A percentile compares a stretch with the other conserved stretches of the same genome.
Conservation (phyloP, 73 alveolate species). For the Symbiodinium pilosum region DNA sequence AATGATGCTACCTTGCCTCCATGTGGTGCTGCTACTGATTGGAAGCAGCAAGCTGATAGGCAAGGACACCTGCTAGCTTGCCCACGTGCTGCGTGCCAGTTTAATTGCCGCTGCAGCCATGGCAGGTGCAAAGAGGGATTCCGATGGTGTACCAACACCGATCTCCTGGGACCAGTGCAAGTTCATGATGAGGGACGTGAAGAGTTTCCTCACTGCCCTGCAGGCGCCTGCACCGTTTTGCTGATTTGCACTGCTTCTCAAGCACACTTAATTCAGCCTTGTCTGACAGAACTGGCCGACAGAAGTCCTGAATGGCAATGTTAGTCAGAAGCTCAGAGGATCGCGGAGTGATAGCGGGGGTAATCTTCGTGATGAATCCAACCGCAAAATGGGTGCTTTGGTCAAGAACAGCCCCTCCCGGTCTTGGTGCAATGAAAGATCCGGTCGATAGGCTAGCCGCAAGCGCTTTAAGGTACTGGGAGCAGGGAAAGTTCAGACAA, state of each 20-base stretch:
- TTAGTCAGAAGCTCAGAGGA: background rate
- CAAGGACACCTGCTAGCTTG: background rate
- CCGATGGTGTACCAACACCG: background rate
- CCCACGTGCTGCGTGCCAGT: too few species aligned
- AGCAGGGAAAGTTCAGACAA: too few species aligned
- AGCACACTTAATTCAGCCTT: too few species aligned
- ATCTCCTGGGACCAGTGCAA: background rate
- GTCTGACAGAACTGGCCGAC: background rate
- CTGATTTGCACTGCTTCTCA: background rate
- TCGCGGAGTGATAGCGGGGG: too few species aligned
- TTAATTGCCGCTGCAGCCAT: too few species aligned
- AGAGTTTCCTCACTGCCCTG: background rate
- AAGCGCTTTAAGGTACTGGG: too few species aligned
- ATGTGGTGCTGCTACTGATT: background rate
- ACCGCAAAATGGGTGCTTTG: too few species aligned
- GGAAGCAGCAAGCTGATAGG: background rate
- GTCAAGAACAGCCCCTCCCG: too few species aligned
- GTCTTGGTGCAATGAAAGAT: too few species aligned
- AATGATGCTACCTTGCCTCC: background rate
- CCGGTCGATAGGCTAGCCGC: too few species aligned
- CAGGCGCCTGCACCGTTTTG: background rate
- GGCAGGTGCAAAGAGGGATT: background rate
- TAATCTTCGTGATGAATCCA: too few species aligned
- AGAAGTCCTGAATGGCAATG: background rate
- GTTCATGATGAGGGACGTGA: conserved; percentile 11